Conservation (phyloP, 2,329 filamentous ascomycete genomes). For the Botrytis sinoallii region DNA sequence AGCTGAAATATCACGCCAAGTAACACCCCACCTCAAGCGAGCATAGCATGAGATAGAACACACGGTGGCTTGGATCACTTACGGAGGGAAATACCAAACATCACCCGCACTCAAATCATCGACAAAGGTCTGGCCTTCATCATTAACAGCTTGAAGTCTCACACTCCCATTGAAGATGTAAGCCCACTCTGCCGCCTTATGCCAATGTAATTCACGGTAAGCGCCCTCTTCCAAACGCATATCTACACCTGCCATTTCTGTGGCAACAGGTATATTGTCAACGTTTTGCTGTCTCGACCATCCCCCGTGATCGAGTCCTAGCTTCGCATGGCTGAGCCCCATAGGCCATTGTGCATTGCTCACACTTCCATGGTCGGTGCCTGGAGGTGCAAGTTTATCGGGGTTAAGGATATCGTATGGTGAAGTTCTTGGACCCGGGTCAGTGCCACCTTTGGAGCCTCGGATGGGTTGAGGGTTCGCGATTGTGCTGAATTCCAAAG, state of each 20-base stretch:
- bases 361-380: constrained; percentile 68
- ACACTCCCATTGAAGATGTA: constrained; percentile 70
- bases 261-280: constrained; percentile 60
- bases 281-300: constrained; percentile 74
- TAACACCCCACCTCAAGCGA: neutral
- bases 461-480: constrained; percentile 55
- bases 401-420: constrained; percentile 67
- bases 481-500: constrained; percentile 52
- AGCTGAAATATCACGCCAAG: neutral
- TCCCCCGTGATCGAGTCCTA: constrained; percentile 65
- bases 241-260: constrained; percentile 73
- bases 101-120: constrained; percentile 75
- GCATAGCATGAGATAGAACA: neutral
- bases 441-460: constrained; percentile 48
- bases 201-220: constrained; percentile 77
- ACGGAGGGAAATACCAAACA: constrained; percentile 74
- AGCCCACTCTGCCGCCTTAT: constrained; percentile 77
- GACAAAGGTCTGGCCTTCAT: constrained; percentile 72
- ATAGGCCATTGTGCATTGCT: constrained; percentile 70
- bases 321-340: constrained; percentile 27
- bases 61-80: constrained; percentile 38
- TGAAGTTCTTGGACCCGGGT: constrained; percentile 63
- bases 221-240: constrained; percentile 73
- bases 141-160: constrained; percentile 69
- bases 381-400: constrained; percentile 68